Evolutionary conservation across 306 rosid genomes (phyloP).

Genomic region (Rosa chinensis): DNA sequence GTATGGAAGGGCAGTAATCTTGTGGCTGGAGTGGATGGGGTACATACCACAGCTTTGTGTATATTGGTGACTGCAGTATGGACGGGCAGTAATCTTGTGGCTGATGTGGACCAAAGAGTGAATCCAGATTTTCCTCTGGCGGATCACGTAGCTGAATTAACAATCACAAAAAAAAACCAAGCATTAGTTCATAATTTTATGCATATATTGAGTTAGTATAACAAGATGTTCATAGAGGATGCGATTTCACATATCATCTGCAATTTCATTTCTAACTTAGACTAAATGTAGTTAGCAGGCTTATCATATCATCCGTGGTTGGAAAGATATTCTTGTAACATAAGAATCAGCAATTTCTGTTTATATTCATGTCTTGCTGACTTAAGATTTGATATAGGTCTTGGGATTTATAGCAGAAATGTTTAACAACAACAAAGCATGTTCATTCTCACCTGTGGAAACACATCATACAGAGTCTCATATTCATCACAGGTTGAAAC

Average conservation of each 20-base stretch:
- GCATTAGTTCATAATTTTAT: neutral
- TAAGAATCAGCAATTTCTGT: neutral
- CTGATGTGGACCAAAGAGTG: neutral
- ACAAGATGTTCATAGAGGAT: neutral
- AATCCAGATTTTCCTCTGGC: neutral
- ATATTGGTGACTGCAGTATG: too few relatives aligned
- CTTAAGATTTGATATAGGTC: neutral
- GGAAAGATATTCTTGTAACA: neutral
- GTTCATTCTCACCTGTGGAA: neutral
- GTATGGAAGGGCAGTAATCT: too few relatives aligned
- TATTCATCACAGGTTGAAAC: conserved; percentile 17
- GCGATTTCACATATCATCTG: neutral
- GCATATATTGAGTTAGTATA: neutral
- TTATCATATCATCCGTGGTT: neutral
- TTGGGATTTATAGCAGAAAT: neutral
- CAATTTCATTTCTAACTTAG: neutral
- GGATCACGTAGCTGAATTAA: conserved; percentile 19
- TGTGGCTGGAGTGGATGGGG: too few relatives aligned
- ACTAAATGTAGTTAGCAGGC: neutral
- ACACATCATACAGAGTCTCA: neutral
- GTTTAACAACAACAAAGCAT: neutral
- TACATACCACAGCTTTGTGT: too few relatives aligned
- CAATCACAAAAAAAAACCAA: neutral
- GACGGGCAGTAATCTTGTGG: neutral
- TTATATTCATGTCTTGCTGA: too few relatives aligned